A percentile compares a stretch with the other conserved stretches of the same genome.
phyloP scores from a whole-genome alignment of 176 grass and related monocot genomes.

The Triticum dicoccoides region DNA sequence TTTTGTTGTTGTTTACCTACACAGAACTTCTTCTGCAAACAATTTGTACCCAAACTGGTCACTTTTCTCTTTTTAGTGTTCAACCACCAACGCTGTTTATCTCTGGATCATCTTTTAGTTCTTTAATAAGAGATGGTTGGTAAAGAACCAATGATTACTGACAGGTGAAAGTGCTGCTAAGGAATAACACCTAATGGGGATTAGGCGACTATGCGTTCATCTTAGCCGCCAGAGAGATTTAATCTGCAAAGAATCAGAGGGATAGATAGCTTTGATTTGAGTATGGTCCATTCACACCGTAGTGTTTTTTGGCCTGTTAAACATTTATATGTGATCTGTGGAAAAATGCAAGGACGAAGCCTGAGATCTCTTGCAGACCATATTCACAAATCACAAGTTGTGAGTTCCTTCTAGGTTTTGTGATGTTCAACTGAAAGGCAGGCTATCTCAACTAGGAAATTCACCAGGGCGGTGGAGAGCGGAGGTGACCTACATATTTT shows the following conservation, averaged over 20 bases:
- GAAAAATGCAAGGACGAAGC: background rate
- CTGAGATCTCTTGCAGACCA: background rate
- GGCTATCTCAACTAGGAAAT: background rate
- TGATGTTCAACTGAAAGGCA: background rate
- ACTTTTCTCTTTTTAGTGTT: background rate
- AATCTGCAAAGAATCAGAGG: background rate
- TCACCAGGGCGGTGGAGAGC: background rate
- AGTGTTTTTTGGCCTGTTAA: background rate
- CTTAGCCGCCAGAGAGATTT: background rate
- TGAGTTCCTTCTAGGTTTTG: background rate
- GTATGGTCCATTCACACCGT: background rate
- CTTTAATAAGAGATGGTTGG: background rate
- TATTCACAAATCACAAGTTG: background rate
- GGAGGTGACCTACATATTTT: background rate
- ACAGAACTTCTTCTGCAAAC: too few relatives aligned
- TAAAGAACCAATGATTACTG: slow-evolving; percentile 5
- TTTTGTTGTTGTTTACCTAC: background rate
- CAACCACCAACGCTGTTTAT: background rate
- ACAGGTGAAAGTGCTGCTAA: background rate
- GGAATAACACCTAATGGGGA: background rate
- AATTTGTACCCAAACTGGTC: too few relatives aligned
- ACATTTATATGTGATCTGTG: background rate
- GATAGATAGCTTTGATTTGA: background rate
- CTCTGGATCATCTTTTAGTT: background rate
- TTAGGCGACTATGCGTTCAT: background rate